Evolutionary conservation across 768 basidiomycete genomes (phyloP).

Genomic region (Mrakia blollopis): DNA sequence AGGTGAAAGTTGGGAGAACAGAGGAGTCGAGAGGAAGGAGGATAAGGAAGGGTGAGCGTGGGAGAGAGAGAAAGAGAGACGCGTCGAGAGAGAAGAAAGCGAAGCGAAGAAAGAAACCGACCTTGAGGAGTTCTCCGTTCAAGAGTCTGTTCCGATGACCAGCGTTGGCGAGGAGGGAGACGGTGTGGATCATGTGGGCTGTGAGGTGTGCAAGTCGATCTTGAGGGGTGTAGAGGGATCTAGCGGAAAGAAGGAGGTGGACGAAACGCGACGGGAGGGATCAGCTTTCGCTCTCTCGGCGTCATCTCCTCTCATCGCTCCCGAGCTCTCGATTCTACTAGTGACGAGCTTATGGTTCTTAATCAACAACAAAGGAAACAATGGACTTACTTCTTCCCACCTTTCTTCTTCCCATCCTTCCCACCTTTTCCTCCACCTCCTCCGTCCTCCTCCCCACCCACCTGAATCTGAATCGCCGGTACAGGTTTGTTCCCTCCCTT

Average conservation of each 20-base stretch:
- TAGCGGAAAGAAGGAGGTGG: no score
- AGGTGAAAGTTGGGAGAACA: no score
- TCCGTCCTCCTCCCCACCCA: slow-evolving; percentile 9
- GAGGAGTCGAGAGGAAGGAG: background rate
- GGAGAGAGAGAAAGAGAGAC: background rate
- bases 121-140: slow-evolving; percentile 77
- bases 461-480: slow-evolving; percentile 19
- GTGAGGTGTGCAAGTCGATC: slow-evolving; percentile 71
- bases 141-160: slow-evolving; percentile 73
- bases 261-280: background rate
- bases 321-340: no score
- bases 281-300: background rate
- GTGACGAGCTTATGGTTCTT: no score
- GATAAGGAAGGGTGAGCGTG: background rate
- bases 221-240: slow-evolving; percentile 45
- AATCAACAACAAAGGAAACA: no score
- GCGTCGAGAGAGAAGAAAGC: slow-evolving; percentile 26
- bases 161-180: slow-evolving; percentile 71
- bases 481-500: slow-evolving; percentile 17
- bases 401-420: slow-evolving; percentile 19
- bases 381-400: background rate
- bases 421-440: background rate
- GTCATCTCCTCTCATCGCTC: no score
- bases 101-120: slow-evolving; percentile 46
- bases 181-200: slow-evolving; percentile 83